These are phyloP conservation scores for Ceratobasidium sp. DNA, from an alignment of 1,284 basidiomycete species.

Conservation along the genomic window DNA sequence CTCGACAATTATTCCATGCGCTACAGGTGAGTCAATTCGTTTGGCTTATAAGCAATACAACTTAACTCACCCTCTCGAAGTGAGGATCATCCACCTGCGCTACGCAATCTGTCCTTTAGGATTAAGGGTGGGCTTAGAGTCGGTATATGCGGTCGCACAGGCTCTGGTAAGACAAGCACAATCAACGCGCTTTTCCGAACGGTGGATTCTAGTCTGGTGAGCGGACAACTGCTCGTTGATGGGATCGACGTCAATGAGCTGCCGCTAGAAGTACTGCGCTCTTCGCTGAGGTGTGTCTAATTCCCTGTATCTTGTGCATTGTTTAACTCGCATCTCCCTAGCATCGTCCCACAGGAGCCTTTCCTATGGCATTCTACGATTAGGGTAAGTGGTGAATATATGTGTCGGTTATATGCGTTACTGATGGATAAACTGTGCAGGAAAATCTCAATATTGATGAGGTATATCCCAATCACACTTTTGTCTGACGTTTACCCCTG, in stretches of 20 bases:
- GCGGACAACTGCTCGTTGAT: constrained; percentile 49
- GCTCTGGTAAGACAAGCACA: constrained; percentile 50
- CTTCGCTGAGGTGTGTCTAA: constrained; percentile 44
- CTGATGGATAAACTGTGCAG: neutral
- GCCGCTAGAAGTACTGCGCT: constrained; percentile 40
- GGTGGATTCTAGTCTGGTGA: constrained; percentile 44
- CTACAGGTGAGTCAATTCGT: constrained; percentile 53
- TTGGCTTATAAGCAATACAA: too few species aligned
- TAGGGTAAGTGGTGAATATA: constrained; percentile 51
- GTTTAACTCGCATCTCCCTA: constrained; percentile 33
- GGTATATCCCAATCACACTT: too few species aligned
- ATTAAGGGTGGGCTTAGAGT: constrained; percentile 56
- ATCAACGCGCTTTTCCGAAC: constrained; percentile 50
- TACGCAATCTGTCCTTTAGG: constrained; percentile 55
- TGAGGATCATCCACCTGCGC: constrained; percentile 56
- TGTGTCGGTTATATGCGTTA: neutral
- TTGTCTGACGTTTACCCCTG: too few species aligned
- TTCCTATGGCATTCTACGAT: constrained; percentile 54
- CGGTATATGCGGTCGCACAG: constrained; percentile 51
- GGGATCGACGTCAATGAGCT: constrained; percentile 49
- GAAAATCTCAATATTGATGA: constrained; percentile 17
- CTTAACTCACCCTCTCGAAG: constrained; percentile 33
- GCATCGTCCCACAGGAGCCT: constrained; percentile 55
- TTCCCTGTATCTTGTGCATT: neutral
- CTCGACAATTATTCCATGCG: constrained; percentile 57